Evolutionary conservation across 805 yeast genomes (phyloP).

Genomic region (Brettanomyces sp.): DNA sequence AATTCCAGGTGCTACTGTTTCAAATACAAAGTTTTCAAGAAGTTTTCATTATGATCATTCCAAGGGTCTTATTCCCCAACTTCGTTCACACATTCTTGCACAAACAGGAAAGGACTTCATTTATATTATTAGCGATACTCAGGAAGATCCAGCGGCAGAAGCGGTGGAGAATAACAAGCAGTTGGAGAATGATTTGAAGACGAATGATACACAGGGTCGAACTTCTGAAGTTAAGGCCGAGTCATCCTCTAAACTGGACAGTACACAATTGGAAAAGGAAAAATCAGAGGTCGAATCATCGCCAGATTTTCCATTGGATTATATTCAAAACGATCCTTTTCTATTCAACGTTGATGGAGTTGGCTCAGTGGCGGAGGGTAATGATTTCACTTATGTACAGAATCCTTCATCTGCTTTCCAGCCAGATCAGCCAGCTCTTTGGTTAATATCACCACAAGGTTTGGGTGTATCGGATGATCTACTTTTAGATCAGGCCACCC

Average conservation of each 20-base stretch:
- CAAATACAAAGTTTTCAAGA: constrained; percentile 69
- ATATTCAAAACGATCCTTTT: not conserved
- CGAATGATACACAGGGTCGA: not conserved
- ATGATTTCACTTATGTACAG: constrained; percentile 1
- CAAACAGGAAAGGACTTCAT: constrained; percentile 6
- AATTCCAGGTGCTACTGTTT: constrained; percentile 62
- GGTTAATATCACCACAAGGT: constrained; percentile 18
- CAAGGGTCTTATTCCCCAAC: constrained; percentile 44
- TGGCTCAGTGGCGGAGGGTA: constrained; percentile 1
- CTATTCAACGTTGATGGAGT: constrained; percentile 3
- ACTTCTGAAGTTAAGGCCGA: not conserved
- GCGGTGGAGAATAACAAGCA: not conserved
- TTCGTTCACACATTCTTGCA: constrained; percentile 22
- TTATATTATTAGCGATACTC: not conserved
- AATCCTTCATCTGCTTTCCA: constrained; percentile 1
- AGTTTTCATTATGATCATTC: constrained; percentile 60
- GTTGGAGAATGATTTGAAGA: not conserved
- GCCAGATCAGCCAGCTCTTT: constrained; percentile 14
- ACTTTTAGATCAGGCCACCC: constrained; percentile 21
- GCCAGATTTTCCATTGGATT: constrained; percentile 1
- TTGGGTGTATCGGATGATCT: constrained; percentile 13
- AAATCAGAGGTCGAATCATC: not conserved
- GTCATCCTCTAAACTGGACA: not conserved
- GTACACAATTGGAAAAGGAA: not conserved
- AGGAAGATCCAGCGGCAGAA: not conserved